These are phyloP conservation scores for Aspergillus niger DNA, from an alignment of 2,329 filamentous ascomycete species.

Conservation along the genomic window DNA sequence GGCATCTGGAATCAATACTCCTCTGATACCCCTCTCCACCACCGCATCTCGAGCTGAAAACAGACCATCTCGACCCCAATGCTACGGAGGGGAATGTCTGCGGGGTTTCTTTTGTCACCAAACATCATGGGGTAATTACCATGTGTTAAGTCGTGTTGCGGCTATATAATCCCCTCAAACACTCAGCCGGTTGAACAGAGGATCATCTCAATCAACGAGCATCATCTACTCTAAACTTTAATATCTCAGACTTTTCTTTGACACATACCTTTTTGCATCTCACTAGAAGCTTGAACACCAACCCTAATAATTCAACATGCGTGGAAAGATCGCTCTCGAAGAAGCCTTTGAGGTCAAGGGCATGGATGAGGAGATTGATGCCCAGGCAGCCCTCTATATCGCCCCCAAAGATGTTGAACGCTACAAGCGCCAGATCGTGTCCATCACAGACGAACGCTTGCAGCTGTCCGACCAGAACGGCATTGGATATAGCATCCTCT, in stretches of 20 bases:
- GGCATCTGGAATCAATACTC: not conserved
- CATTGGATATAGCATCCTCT: conserved; percentile 47
- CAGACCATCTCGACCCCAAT: not conserved
- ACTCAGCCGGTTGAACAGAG: not conserved
- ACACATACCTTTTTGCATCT: too few species aligned
- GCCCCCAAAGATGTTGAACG: conserved; percentile 57
- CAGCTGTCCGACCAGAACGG: conserved; percentile 43
- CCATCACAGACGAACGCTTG: conserved; percentile 40
- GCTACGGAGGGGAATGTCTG: not conserved
- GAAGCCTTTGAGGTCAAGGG: conserved; percentile 61
- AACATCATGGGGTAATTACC: not conserved
- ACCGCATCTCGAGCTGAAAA: not conserved
- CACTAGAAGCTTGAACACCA: not conserved
- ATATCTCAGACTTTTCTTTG: not conserved
- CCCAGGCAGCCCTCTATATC: conserved; percentile 52
- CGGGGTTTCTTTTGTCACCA: not conserved
- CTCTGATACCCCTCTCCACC: not conserved
- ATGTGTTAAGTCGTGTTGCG: not conserved
- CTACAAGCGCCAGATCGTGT: conserved; percentile 57
- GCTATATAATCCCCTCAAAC: not conserved
- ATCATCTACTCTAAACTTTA: not conserved
- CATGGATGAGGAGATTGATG: conserved; percentile 58
- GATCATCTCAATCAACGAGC: not conserved
- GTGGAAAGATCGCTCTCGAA: conserved; percentile 60
- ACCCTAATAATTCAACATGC: conserved; percentile 41